Conservation (phyloP, 2,329 filamentous ascomycete species). For the Volutella citrinella region DNA sequence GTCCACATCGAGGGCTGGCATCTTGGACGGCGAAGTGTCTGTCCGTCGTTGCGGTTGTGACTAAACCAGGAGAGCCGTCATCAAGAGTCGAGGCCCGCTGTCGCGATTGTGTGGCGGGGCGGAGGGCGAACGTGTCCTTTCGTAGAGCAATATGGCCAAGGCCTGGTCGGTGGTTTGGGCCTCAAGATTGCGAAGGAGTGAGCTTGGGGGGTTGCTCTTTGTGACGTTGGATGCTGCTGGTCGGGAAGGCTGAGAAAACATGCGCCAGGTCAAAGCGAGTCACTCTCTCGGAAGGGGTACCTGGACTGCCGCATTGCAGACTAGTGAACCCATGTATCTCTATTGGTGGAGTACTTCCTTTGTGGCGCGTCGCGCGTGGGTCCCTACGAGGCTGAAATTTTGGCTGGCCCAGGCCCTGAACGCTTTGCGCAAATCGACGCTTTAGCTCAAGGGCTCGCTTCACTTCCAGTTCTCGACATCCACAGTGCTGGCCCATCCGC, state of each 20-base stretch:
- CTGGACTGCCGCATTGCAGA: background rate
- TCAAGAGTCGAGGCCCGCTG: too few relatives aligned
- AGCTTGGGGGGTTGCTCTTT: conserved; percentile 1
- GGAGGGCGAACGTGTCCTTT: background rate
- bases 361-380: conserved; percentile 26
- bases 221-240: conserved; percentile 8
- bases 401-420: too few relatives aligned
- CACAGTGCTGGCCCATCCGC: conserved; percentile 9
- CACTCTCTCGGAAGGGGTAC: conserved; percentile 7
- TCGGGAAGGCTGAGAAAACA: conserved; percentile 21
- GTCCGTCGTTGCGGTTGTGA: too few relatives aligned
- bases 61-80: too few relatives aligned
- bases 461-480: conserved; percentile 12
- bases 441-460: too few relatives aligned
- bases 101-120: too few relatives aligned
- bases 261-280: conserved; percentile 6
- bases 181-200: too few relatives aligned
- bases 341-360: too few relatives aligned
- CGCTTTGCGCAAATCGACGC: too few relatives aligned
- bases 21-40: conserved; percentile 29
- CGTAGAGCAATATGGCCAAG: too few relatives aligned
- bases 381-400: conserved; percentile 36
- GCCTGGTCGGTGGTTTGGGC: too few relatives aligned
- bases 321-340: too few relatives aligned
- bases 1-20: conserved; percentile 48